Conservation (phyloP, 2,329 filamentous ascomycete species). For the Beauveria sp. region DNA sequence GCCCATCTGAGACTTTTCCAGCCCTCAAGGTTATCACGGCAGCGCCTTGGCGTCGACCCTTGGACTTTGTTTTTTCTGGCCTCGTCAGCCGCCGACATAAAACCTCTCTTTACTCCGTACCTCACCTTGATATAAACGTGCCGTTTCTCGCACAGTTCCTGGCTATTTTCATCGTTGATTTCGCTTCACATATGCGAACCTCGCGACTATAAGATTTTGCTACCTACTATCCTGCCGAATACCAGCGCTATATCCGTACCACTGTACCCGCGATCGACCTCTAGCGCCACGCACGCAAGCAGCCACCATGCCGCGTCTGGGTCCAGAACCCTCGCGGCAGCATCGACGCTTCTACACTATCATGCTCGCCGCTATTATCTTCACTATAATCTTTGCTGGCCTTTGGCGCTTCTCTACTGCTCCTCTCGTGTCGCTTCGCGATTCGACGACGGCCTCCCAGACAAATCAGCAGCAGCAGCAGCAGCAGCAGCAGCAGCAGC, state of each 20-base stretch:
- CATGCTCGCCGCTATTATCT: background rate
- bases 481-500: background rate
- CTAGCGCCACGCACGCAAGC: conserved; percentile 1
- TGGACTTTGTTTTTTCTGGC: background rate
- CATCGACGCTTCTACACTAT: background rate
- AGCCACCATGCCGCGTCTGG: conserved; percentile 1
- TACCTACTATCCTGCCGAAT: too few relatives aligned
- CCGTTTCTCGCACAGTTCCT: background rate
- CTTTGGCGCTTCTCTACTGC: background rate
- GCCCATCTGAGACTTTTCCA: background rate
- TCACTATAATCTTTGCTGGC: background rate
- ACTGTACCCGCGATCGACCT: background rate
- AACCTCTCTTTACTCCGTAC: too few relatives aligned
- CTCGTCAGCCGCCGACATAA: background rate
- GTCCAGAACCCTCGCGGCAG: background rate
- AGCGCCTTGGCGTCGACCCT: background rate
- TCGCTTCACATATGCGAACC: background rate
- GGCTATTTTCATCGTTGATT: background rate
- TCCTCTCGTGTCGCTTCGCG: background rate
- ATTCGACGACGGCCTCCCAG: background rate
- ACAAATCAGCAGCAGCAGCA: background rate
- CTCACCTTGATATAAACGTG: background rate
- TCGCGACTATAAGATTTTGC: too few relatives aligned
- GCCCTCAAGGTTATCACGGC: background rate
- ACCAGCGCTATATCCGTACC: too few relatives aligned